Conservation (phyloP, 2,329 filamentous ascomycete genomes). For the Ceratocystiopsis minuta region DNA sequence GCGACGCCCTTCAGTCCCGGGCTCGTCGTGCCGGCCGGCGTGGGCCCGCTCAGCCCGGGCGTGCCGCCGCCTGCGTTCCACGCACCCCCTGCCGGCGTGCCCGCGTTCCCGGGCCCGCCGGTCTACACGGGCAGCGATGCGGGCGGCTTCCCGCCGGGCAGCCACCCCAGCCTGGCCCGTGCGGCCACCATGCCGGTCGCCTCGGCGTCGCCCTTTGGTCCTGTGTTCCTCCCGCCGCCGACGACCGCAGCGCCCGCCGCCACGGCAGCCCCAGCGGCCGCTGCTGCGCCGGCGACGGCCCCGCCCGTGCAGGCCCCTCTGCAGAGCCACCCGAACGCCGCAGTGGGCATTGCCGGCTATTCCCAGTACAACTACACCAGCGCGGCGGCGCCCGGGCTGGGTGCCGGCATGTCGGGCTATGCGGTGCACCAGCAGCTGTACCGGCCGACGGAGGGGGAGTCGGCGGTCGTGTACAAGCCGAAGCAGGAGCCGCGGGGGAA, state of each 20-base stretch:
- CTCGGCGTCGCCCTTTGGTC: constrained; percentile 11
- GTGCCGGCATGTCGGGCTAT: constrained; percentile 24
- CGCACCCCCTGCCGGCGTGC: constrained; percentile 18
- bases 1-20: constrained; percentile 33
- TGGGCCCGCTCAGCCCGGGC: constrained; percentile 23
- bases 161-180: constrained; percentile 24
- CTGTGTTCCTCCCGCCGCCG: constrained; percentile 24
- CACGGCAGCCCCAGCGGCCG: constrained; percentile 16
- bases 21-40: constrained; percentile 28
- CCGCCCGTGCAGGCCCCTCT: background rate
- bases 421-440: constrained; percentile 52
- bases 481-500: constrained; percentile 30
- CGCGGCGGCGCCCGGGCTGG: constrained; percentile 4
- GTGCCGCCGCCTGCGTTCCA: constrained; percentile 19
- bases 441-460: constrained; percentile 46
- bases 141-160: constrained; percentile 22
- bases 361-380: constrained; percentile 30
- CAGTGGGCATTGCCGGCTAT: constrained; percentile 24
- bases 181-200: constrained; percentile 29
- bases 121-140: background rate
- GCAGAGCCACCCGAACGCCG: constrained; percentile 9
- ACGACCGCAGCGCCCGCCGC: constrained; percentile 20
- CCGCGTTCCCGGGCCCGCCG: constrained; percentile 24
- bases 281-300: constrained; percentile 6
- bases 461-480: constrained; percentile 21